These are phyloP conservation scores for Sanghuangporus baumii DNA, from an alignment of 1,284 basidiomycete species.

Conservation along the genomic window DNA sequence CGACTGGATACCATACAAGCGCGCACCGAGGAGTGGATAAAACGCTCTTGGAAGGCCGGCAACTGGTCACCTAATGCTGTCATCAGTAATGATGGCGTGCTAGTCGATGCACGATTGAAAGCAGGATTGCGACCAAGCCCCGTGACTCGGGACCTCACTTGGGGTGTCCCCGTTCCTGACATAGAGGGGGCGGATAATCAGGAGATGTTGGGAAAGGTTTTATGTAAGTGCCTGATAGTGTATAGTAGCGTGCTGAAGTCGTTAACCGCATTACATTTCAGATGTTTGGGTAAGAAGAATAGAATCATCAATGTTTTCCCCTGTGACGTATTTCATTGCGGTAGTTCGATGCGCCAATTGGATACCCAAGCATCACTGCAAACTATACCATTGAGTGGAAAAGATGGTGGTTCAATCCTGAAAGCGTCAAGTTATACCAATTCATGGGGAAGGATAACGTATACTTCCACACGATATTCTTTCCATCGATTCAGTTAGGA, in stretches of 20 bases:
- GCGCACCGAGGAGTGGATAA: slow-evolving; percentile 86
- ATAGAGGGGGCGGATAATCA: slow-evolving; percentile 68
- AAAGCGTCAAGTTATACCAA: slow-evolving; percentile 91
- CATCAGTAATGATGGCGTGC: slow-evolving; percentile 80
- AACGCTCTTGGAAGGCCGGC: slow-evolving; percentile 71
- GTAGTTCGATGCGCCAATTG: slow-evolving; percentile 96
- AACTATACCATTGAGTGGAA: slow-evolving; percentile 95
- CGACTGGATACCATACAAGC: slow-evolving; percentile 84
- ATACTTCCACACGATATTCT: slow-evolving; percentile 98
- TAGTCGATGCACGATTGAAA: slow-evolving; percentile 89
- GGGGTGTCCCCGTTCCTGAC: slow-evolving; percentile 92
- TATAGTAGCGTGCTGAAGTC: not conserved
- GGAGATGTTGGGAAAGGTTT: slow-evolving; percentile 91
- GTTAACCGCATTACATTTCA: slow-evolving; percentile 26
- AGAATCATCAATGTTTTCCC: not conserved
- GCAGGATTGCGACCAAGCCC: slow-evolving; percentile 86
- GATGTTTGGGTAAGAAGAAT: slow-evolving; percentile 73
- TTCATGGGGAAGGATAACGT: slow-evolving; percentile 99
- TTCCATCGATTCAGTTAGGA: slow-evolving; percentile 86
- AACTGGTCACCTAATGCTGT: slow-evolving; percentile 93
- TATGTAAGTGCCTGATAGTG: slow-evolving; percentile 60
- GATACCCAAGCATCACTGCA: slow-evolving; percentile 97
- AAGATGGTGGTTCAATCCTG: slow-evolving; percentile 95
- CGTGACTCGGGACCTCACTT: slow-evolving; percentile 90
- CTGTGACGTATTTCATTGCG: not conserved